phyloP scores from a whole-genome alignment of 129 eudicot species.

The Helichrysum umbraculigerum region DNA sequence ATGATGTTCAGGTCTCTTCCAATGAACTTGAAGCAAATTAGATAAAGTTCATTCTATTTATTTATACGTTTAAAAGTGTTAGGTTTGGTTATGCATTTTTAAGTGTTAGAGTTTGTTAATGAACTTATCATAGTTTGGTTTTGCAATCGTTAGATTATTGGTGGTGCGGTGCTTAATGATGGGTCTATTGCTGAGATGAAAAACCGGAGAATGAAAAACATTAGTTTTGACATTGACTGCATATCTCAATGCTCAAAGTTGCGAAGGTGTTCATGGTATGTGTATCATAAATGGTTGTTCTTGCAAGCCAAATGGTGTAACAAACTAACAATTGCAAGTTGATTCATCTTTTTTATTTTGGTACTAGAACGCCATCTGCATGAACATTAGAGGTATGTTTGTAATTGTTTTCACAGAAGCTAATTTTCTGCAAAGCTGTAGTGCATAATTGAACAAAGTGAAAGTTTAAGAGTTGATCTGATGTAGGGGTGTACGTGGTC shows the following conservation, averaged over 20 bases:
- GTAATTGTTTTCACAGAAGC: background rate
- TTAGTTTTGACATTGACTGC: slow-evolving; percentile 98
- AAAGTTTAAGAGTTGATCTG: too few relatives aligned
- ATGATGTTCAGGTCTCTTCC: too few relatives aligned
- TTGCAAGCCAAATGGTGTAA: background rate
- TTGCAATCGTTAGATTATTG: slow-evolving; percentile 67
- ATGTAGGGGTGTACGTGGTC: too few relatives aligned
- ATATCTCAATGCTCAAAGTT: slow-evolving; percentile 90
- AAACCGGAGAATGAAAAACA: slow-evolving; percentile 98
- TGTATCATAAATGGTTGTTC: slow-evolving; percentile 1
- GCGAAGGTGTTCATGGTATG: slow-evolving; percentile 97
- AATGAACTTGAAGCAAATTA: too few relatives aligned
- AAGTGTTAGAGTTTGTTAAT: slow-evolving; percentile 11
- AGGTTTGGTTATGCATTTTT: too few relatives aligned
- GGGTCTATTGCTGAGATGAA: slow-evolving; percentile 98
- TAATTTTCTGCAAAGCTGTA: slow-evolving; percentile 15
- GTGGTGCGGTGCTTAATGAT: slow-evolving; percentile 98
- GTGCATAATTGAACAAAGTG: slow-evolving; percentile 8
- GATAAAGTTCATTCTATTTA: too few relatives aligned
- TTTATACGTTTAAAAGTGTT: too few relatives aligned
- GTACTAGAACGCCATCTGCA: background rate
- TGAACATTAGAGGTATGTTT: background rate
- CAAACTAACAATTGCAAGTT: too few relatives aligned
- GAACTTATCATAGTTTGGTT: slow-evolving; percentile 13
- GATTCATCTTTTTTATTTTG: too few relatives aligned